phyloP scores from a whole-genome alignment of 441 rosid genomes.

The Brassica balearica region DNA sequence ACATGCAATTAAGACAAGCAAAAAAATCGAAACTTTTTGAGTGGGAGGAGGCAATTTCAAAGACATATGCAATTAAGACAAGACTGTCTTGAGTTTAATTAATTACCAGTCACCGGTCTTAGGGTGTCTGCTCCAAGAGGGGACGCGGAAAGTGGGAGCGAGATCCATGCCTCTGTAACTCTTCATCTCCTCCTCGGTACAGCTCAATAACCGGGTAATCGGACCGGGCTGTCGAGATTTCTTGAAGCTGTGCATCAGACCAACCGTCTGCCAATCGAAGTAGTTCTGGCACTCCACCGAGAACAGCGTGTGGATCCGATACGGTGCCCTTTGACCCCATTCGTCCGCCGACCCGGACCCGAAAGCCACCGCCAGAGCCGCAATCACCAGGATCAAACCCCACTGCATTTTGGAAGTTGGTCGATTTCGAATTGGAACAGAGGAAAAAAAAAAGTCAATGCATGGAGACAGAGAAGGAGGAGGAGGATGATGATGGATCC shows the following conservation, averaged over 20 bases:
- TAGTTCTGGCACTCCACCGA: constrained; percentile 96
- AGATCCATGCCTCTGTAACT: constrained; percentile 85
- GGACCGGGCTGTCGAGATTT: constrained; percentile 94
- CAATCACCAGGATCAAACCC: constrained; percentile 36
- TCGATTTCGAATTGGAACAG: constrained; percentile 28
- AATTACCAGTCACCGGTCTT: constrained; percentile 92
- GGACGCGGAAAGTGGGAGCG: constrained; percentile 90
- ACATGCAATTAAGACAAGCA: no score
- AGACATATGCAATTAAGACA: neutral
- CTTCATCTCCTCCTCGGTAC: constrained; percentile 88
- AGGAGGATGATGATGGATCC: constrained; percentile 22
- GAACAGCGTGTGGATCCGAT: constrained; percentile 95
- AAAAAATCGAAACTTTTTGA: no score
- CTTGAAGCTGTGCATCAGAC: constrained; percentile 88
- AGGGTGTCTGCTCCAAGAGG: constrained; percentile 96
- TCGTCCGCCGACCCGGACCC: constrained; percentile 39
- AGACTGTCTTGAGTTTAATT: neutral
- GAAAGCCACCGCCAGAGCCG: constrained; percentile 30
- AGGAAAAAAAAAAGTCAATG: constrained; percentile 50
- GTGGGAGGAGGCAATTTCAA: no score
- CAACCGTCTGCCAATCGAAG: constrained; percentile 99
- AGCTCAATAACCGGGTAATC: constrained; percentile 86
- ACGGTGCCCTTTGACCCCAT: constrained; percentile 56
- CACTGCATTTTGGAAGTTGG: constrained; percentile 21
- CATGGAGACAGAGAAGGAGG: neutral